Base-by-base conservation (phyloP, 2,329 filamentous ascomycete species). In the Nectriaceae sp. region DNA sequence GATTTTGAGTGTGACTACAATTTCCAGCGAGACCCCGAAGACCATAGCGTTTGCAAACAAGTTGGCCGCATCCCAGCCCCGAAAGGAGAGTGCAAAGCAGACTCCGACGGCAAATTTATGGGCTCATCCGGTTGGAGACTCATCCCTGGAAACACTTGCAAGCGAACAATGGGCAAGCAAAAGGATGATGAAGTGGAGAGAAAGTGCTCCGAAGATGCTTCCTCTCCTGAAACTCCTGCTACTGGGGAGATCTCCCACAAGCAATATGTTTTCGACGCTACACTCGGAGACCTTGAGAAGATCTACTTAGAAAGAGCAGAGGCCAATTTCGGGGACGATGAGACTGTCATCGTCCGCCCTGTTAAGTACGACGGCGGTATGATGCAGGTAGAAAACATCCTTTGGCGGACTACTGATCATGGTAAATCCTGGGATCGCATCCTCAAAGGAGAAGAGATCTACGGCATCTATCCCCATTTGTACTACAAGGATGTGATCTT, bases 1-100 rank as follows among this genome's bases (percentile, higher is more conserved):
- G 95, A 99, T 68, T 99, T 96, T 66, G 94, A 99, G 71, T 99
- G 94, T 67, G 93, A 97, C 65, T 96, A 89, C 76, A 95, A 96
- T 68, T 97, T 96, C 66, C 75, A 84, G 50, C 82, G 82, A 59
- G 77, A 78, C 47, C 77, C 78, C 29, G 75, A 82, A 3, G 83
- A 93, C 53, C 78, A 81, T 44, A 82, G 80, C 42, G 78, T 86
- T 53, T 97, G 94, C 65, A 76, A 84, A 20, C 78, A 81, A 6
- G 80, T 77, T 21, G 84, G 82, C 0, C 74, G 80, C 3, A 68
- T 96, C 37, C 67, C 76, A 3, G 74, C 84, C 2, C 91, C 92
- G 0, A 79, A 88, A 40, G 89, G 83, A 6, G 79, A 82, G 21
- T 99, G 94, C 70, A 83, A 88, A 63, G 67, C 74, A 3, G 75